Evolutionary conservation across 2,329 filamentous ascomycete genomes (phyloP).

Genomic region (Fusarium sp.): DNA sequence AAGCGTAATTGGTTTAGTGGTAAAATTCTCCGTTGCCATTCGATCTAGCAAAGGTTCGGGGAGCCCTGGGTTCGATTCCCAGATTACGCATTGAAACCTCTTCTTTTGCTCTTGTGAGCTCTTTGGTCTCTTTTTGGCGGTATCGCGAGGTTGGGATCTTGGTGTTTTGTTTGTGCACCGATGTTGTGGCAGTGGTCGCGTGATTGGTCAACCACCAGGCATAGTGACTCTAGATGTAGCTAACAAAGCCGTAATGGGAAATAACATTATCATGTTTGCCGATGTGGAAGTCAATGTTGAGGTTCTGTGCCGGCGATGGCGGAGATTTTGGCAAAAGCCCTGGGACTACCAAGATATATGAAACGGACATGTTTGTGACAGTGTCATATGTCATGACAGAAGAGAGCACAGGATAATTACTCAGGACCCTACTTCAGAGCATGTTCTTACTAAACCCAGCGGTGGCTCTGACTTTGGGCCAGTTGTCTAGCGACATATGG

Average conservation of each 20-base stretch:
- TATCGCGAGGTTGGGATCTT: neutral
- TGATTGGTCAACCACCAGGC: no score
- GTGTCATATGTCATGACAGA: no score
- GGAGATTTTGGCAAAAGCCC: neutral
- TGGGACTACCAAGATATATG: neutral
- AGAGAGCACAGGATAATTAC: no score
- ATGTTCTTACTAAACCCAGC: no score
- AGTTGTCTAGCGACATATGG: no score
- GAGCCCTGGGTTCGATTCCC: constrained; percentile 7
- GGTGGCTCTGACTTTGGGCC: no score
- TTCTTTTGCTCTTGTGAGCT: neutral
- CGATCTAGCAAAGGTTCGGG: neutral
- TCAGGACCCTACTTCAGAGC: no score
- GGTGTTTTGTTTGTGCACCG: neutral
- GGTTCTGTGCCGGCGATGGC: neutral
- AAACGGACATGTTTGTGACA: no score
- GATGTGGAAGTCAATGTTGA: neutral
- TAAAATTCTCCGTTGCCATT: constrained; percentile 7
- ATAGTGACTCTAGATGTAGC: no score
- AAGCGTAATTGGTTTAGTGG: constrained; percentile 8
- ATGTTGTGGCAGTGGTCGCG: neutral
- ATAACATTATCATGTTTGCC: no score
- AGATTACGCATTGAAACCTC: neutral
- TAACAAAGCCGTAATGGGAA: no score
- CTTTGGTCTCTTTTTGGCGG: neutral